These are phyloP conservation scores for Yamadazyma kanchanaburiensis DNA, from an alignment of 1,139 yeast genomes.

Conservation along the genomic window DNA sequence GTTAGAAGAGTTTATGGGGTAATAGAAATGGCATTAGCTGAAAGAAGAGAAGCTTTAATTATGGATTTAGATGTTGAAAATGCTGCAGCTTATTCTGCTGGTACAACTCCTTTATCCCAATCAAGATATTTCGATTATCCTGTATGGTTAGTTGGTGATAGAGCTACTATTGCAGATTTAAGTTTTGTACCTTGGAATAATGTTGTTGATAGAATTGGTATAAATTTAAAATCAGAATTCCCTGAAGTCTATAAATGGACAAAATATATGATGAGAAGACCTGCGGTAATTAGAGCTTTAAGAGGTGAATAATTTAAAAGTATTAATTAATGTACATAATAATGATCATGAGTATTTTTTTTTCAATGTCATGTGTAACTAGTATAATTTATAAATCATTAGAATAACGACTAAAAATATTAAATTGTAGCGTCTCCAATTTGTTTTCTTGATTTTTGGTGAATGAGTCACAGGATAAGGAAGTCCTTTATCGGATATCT, in stretches of 20 bases:
- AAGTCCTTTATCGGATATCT: too few relatives aligned
- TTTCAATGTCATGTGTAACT: constrained; percentile 1
- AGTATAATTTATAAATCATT: constrained; percentile 3
- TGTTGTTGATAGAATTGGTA: constrained; percentile 89
- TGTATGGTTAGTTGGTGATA: constrained; percentile 92
- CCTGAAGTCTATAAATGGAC: constrained; percentile 98
- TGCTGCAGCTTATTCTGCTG: constrained; percentile 85
- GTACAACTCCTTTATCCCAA: constrained; percentile 83
- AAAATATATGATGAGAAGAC: constrained; percentile 84
- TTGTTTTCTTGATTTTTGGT: not conserved
- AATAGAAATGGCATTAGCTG: constrained; percentile 92
- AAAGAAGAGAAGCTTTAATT: constrained; percentile 82
- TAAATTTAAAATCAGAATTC: constrained; percentile 79
- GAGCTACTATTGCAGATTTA: constrained; percentile 87
- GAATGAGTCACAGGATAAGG: constrained; percentile 6
- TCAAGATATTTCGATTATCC: constrained; percentile 89
- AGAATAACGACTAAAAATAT: not conserved
- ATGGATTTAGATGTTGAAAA: constrained; percentile 89
- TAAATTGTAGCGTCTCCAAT: not conserved
- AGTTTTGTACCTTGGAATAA: constrained; percentile 97
- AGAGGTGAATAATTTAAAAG: constrained; percentile 47
- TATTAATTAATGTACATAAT: constrained; percentile 6
- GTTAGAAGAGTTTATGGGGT: constrained; percentile 93
- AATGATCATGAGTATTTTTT: constrained; percentile 5
- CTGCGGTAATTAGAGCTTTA: constrained; percentile 75